These are phyloP conservation scores for Berkeleyomyces rouxiae DNA, from an alignment of 2,329 filamentous ascomycete genomes.

Conservation along the genomic window DNA sequence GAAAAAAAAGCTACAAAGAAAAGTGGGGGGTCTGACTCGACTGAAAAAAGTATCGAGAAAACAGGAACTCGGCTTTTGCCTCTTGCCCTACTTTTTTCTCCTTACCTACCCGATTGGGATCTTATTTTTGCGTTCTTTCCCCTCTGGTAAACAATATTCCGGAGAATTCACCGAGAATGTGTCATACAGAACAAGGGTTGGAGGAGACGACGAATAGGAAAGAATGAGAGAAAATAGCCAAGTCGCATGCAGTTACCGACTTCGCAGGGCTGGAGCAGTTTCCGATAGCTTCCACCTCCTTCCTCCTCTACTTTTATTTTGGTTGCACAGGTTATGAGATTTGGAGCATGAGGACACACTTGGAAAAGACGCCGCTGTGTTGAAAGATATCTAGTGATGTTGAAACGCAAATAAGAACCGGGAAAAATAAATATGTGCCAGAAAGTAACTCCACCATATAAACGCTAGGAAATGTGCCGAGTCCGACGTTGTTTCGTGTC, in stretches of 20 bases:
- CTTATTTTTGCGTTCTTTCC: neutral
- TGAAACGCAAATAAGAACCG: neutral
- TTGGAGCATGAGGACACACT: too few species aligned
- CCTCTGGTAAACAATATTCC: neutral
- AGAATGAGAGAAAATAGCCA: neutral
- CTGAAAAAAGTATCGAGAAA: neutral
- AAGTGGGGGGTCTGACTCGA: neutral
- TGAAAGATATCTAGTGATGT: neutral
- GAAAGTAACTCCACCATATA: neutral
- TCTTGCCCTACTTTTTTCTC: neutral
- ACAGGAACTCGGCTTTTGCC: neutral
- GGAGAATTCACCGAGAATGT: neutral
- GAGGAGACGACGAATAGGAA: neutral
- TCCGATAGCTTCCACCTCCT: too few species aligned
- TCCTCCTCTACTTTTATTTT: too few species aligned
- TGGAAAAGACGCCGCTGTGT: neutral
- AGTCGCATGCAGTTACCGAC: neutral
- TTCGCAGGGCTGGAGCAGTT: neutral
- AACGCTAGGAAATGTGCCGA: neutral
- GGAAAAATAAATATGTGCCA: neutral
- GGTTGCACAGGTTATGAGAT: too few species aligned
- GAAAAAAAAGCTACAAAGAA: neutral
- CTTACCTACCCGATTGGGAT: neutral
- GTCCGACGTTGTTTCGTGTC: neutral
- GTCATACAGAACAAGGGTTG: neutral